These are phyloP conservation scores for Mycena sp. DNA, from an alignment of 1,284 basidiomycete genomes.

Conservation along the genomic window DNA sequence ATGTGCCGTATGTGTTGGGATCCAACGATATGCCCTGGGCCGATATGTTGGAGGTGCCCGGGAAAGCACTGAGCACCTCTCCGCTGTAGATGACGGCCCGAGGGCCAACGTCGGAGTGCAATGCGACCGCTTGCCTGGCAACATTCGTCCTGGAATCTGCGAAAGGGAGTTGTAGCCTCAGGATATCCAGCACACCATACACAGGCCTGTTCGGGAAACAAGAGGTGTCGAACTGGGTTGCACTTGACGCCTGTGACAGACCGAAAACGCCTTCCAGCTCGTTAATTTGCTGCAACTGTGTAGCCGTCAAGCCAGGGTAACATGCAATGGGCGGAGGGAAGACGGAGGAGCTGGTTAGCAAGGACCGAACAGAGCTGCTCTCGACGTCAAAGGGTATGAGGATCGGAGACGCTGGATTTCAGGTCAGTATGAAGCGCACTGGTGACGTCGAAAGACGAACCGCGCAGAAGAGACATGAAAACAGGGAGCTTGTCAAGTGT, in stretches of 20 bases:
- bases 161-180: constrained; percentile 66
- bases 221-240: constrained; percentile 51
- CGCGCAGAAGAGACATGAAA: constrained; percentile 57
- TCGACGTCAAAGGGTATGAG: constrained; percentile 69
- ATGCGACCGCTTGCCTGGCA: constrained; percentile 58
- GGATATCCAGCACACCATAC: constrained; percentile 69
- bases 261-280: constrained; percentile 64
- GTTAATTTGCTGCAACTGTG: constrained; percentile 53
- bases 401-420: constrained; percentile 49
- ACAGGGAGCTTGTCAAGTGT: constrained; percentile 49
- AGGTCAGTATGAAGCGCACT: not conserved
- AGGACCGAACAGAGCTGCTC: constrained; percentile 41
- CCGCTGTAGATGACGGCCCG: constrained; percentile 62
- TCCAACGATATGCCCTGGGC: constrained; percentile 49
- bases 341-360: constrained; percentile 51
- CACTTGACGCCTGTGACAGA: constrained; percentile 44
- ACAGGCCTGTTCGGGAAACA: constrained; percentile 67
- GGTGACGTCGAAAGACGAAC: constrained; percentile 18
- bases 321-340: constrained; percentile 71
- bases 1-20: constrained; percentile 63
- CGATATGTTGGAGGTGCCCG: constrained; percentile 42
- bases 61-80: constrained; percentile 57
- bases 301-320: constrained; percentile 57
- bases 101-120: constrained; percentile 53
- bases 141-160: constrained; percentile 51